A percentile compares a stretch with the other conserved stretches of the same genome.
Evolutionary conservation across 345 rosid genomes (phyloP).

Genomic region (Clarkia xantiana): DNA sequence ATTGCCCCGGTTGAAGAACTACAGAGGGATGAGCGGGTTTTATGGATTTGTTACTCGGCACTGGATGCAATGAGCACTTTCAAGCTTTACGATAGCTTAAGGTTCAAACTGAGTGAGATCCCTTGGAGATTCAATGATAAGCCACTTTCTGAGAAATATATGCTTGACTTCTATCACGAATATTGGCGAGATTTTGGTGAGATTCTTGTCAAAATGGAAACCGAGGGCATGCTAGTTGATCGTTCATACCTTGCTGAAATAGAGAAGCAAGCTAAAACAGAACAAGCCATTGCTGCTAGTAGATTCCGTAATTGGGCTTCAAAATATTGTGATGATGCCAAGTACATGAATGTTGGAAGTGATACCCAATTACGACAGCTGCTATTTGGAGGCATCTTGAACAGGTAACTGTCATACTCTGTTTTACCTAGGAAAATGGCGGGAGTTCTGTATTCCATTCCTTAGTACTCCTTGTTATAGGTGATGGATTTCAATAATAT

Average conservation of each 20-base stretch:
- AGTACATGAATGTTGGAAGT: slow-evolving; percentile 85
- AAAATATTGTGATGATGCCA: slow-evolving; percentile 69
- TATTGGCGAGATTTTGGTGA: slow-evolving; percentile 81
- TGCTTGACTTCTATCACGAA: slow-evolving; percentile 68
- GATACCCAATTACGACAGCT: slow-evolving; percentile 82
- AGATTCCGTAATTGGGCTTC: slow-evolving; percentile 86
- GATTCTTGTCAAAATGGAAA: slow-evolving; percentile 79
- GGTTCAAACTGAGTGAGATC: slow-evolving; percentile 26
- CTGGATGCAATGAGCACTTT: slow-evolving; percentile 85
- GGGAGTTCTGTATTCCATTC: not conserved
- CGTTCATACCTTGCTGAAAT: slow-evolving; percentile 58
- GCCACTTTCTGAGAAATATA: slow-evolving; percentile 23
- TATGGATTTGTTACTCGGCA: slow-evolving; percentile 88
- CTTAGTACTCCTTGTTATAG: too few species aligned
- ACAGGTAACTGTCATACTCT: slow-evolving; percentile 29
- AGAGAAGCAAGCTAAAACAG: slow-evolving; percentile 80
- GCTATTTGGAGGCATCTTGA: slow-evolving; percentile 57
- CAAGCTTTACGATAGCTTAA: slow-evolving; percentile 69
- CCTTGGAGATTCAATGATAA: slow-evolving; percentile 53
- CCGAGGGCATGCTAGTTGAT: slow-evolving; percentile 86
- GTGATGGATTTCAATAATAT: not conserved
- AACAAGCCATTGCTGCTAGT: slow-evolving; percentile 51
- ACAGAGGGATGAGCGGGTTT: slow-evolving; percentile 54
- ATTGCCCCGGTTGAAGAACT: slow-evolving; percentile 81
- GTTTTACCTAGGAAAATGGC: not conserved